Evolutionary conservation across 495 filamentous ascomycete species (phyloP).

Genomic region (Neurospora discreta): DNA sequence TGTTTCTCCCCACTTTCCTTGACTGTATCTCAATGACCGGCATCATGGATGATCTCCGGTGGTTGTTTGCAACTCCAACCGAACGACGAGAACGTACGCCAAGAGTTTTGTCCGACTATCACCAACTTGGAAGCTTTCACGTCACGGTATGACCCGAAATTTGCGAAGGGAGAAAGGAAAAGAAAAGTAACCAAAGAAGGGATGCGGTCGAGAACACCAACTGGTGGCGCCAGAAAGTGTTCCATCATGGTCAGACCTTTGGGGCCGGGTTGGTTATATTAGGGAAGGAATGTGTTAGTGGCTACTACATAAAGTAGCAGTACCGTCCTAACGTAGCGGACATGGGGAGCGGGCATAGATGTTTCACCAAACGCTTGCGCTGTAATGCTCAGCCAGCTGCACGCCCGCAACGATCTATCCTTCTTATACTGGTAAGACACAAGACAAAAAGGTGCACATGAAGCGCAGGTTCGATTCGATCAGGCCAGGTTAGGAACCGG

Average conservation of each 20-base stretch:
- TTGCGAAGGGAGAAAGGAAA: not conserved
- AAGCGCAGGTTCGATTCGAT: not conserved
- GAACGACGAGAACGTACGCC: not conserved
- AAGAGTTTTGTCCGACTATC: not conserved
- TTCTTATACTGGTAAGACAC: not conserved
- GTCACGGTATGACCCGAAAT: not conserved
- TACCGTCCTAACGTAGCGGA: not conserved
- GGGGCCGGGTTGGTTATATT: not conserved
- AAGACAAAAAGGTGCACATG: not conserved
- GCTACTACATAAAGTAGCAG: not conserved
- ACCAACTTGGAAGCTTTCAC: not conserved
- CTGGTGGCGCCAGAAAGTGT: not conserved
- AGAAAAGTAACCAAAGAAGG: not conserved
- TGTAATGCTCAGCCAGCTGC: not conserved
- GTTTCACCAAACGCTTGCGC: not conserved
- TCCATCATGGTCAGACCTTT: not conserved
- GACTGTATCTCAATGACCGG: not conserved
- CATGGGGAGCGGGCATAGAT: not conserved
- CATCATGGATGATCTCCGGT: not conserved
- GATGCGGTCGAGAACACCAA: not conserved
- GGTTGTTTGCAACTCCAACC: not conserved
- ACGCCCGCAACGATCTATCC: not conserved
- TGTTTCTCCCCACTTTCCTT: not conserved
- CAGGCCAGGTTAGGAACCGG: not conserved
- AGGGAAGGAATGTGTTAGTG: not conserved